Base-by-base conservation (phyloP, 2,329 filamentous ascomycete species). In the Alternaria panax region DNA sequence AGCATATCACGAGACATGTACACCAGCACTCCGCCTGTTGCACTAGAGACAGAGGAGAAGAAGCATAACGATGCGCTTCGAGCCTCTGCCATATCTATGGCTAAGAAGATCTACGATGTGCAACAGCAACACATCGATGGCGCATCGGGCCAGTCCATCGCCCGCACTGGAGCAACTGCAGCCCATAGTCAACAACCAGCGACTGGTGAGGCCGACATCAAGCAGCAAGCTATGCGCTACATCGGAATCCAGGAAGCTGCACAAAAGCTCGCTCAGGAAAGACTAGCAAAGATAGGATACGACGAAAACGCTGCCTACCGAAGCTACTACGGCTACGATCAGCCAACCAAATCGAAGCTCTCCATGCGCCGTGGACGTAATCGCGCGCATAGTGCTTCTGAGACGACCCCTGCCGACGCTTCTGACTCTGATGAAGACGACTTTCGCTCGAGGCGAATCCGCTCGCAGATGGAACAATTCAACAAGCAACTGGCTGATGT, bases 61-160 rank as follows among this genome's bases (percentile, higher is more conserved):
- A 88, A 86, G 62, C 87, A 86, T 58, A 86, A 89, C 43, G 90
- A 92, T 66, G 87, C 88, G 5, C 81, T 96, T 3, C 90, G 90
- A 64, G 92, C 92, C 28, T 94, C 92, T 20, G 92, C 93, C 2
- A 82, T 97, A 3, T 92, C 91, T 11, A 96, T 97, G 92, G 93
- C 93, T 7, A 91, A 90, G 78, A 87, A 90, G 67, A 94, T 97
- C 88, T 97, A 93, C 73, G 86, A 83, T 11, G 82, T 87, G 32
- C 89, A 92, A 67, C 87, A 92, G 62, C 86, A 85, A 61, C 84
- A 84, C 60, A 81, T 85, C 1, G 85, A 88, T 7, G 81, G 83
- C 30, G 69, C 68, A 36, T 50, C 71, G 22, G 61, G 78, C 81
- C 52, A 54, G 30, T 73, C 70, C 22, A 62, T 69, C 27, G 77